Conservation (phyloP, 305 asterid genomes). For the Fraxinus sp. region DNA sequence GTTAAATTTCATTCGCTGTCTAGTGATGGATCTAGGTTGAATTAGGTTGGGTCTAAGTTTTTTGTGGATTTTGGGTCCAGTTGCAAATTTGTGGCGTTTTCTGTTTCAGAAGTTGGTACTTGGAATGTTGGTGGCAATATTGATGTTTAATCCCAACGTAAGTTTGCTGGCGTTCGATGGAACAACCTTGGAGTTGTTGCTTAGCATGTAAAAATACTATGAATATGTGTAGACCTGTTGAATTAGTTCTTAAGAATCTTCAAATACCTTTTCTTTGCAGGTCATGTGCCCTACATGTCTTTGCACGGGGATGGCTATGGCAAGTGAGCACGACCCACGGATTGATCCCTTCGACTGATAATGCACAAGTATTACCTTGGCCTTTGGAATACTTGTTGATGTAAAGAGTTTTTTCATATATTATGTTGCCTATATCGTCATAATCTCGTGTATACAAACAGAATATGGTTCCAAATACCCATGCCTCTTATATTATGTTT, state of each 20-base stretch:
- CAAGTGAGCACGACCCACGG: conserved; percentile 92
- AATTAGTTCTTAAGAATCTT: not conserved
- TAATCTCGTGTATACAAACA: not conserved
- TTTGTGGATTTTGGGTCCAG: not conserved
- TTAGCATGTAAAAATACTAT: not conserved
- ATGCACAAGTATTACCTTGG: not conserved
- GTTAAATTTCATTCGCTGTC: not conserved
- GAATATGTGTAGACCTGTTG: not conserved
- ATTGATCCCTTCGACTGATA: conserved; percentile 83
- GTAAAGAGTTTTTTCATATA: not conserved
- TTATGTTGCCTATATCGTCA: not conserved
- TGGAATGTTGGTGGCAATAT: not conserved
- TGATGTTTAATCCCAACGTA: not conserved
- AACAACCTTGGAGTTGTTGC: not conserved
- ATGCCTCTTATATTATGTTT: too few species aligned
- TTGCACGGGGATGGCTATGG: conserved; percentile 98
- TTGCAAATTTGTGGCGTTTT: not conserved
- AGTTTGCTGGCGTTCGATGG: not conserved
- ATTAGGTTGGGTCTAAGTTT: not conserved
- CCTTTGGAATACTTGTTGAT: not conserved
- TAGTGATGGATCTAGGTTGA: not conserved
- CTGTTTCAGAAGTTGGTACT: not conserved
- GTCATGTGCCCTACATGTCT: conserved; percentile 98
- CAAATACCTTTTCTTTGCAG: conserved; percentile 36
- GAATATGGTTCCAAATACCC: too few species aligned